Conservation (phyloP, 441 rosid genomes). For the Mallotus repandus region DNA sequence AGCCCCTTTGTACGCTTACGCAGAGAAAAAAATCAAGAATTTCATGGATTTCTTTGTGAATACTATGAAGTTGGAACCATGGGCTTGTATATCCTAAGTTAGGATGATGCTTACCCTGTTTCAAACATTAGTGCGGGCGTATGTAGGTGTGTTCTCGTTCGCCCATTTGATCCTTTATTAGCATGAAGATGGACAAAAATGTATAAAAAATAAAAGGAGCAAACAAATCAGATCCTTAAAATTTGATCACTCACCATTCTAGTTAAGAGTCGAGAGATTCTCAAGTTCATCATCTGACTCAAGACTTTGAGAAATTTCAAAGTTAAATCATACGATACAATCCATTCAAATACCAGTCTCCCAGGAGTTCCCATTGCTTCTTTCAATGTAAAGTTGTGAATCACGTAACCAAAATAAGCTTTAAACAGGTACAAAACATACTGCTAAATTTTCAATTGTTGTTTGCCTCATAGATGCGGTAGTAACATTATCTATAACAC, state of each 20-base stretch:
- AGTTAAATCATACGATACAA: not conserved
- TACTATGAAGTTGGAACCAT: constrained; percentile 15
- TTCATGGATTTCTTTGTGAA: constrained; percentile 24
- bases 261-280: not conserved
- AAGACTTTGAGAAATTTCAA: not conserved
- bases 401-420: not conserved
- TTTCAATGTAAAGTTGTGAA: not conserved
- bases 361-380: not conserved
- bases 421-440: too few species aligned
- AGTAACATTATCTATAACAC: not conserved
- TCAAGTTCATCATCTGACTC: not conserved
- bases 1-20: constrained; percentile 16
- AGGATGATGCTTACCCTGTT: constrained; percentile 15
- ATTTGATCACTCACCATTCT: not conserved
- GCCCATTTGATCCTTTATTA: not conserved
- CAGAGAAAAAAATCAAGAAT: constrained; percentile 27
- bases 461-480: not conserved
- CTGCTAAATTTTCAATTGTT: not conserved
- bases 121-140: too few species aligned
- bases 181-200: too few species aligned
- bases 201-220: not conserved
- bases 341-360: not conserved
- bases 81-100: constrained; percentile 6
- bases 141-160: too few species aligned
- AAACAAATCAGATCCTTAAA: too few species aligned